phyloP scores from a whole-genome alignment of 1,139 yeast species.

The Pichia sp. region DNA sequence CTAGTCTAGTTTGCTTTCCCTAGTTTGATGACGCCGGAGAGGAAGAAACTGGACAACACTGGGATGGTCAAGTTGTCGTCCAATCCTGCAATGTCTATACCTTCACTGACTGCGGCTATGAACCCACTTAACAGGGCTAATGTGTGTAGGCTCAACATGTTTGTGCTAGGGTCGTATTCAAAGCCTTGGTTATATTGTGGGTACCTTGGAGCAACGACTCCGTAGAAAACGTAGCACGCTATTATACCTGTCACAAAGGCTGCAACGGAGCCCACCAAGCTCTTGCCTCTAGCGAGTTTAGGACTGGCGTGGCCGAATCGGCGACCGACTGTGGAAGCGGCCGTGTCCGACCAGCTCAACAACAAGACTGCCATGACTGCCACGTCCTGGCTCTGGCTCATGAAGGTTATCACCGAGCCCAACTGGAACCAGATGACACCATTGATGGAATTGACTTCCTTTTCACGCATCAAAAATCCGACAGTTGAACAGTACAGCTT shows the following conservation, averaged over 20 bases:
- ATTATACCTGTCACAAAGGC: conserved; percentile 73
- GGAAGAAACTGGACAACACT: conserved; percentile 33
- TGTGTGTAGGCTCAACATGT: conserved; percentile 47
- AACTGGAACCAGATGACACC: conserved; percentile 84
- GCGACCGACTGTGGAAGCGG: conserved; percentile 92
- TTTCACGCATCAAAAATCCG: conserved; percentile 81
- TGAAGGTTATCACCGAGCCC: conserved; percentile 70
- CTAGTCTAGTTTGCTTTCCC: conserved; percentile 8
- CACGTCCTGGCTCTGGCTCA: conserved; percentile 74
- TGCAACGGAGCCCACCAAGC: conserved; percentile 85
- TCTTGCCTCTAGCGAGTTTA: conserved; percentile 63
- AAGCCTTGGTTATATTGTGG: conserved; percentile 44
- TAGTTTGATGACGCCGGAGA: conserved; percentile 10
- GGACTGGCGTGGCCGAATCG: conserved; percentile 82
- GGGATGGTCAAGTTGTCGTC: conserved; percentile 97
- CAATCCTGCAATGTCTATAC: conserved; percentile 63
- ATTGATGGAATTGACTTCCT: conserved; percentile 64
- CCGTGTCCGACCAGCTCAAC: conserved; percentile 95
- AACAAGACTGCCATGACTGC: conserved; percentile 69
- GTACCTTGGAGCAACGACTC: conserved; percentile 61
- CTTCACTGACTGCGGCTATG: conserved; percentile 82
- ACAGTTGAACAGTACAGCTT: conserved; percentile 55
- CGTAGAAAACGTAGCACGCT: conserved; percentile 65
- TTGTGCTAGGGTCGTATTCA: conserved; percentile 60
- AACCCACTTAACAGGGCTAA: conserved; percentile 67